Base-by-base conservation (phyloP, 2,329 filamentous ascomycete genomes). In the Chaetomium strumarium region DNA sequence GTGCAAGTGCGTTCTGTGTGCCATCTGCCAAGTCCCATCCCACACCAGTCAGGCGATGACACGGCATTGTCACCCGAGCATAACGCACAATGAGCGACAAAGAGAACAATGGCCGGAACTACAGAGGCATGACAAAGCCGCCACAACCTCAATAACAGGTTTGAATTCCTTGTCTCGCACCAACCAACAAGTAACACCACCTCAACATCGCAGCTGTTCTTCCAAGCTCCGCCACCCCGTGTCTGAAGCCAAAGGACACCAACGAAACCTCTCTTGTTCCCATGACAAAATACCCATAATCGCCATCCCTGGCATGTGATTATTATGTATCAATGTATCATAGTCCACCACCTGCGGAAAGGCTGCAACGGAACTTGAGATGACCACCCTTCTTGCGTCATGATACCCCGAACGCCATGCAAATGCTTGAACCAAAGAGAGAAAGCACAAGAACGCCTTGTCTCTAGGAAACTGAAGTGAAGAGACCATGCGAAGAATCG, bases 351-450 rank as follows among this genome's bases (percentile, higher is more conserved):
- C 13, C n/a, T 44, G 33, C 33, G 17, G 19, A 24, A 20, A 13
- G 16, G 9, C 24, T 43, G 20, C 20, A 14, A 30, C 40, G 20
- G 16, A 24, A 14, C 24, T n/a, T 4, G 16, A 31, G 24, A 31
- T 24, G 40, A n/a, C 40, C 43, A 43, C 37, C 39, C 24, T 8
- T 33, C 16, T 44, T 24, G 31, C 43, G 46, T 46, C 31, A 19
- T 49, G 37, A 41, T 36, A 37, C 39, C 41, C 45, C 16, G 3
- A 55, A 55, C 53, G 42, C 53, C 53, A 16, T 55, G 56, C 53
- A 58, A 47, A 58, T 58, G 56, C 55, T 53, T 33, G 39, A 45
- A 38, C 48, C 46, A 52, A 44, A 14, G 40, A 49, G 47, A 50
- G 33, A n/a, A 38, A 53, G 24, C 45, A 38, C 36, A 49, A 45